phyloP scores from a whole-genome alignment of 176 grass and related monocot species.

The Dactylis glomerata region DNA sequence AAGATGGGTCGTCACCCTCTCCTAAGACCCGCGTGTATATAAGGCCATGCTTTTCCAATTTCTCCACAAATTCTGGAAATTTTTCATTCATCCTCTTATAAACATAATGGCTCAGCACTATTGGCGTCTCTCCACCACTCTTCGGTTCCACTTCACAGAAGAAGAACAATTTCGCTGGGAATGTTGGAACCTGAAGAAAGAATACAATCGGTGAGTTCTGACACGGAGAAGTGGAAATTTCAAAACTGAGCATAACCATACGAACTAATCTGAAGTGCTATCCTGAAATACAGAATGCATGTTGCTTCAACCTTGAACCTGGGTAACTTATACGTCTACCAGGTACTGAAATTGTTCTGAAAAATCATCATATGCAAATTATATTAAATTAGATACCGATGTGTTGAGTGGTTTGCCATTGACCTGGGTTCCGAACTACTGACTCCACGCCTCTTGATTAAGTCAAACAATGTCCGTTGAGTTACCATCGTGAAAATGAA shows the following conservation, averaged over 20 bases:
- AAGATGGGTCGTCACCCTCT: conserved; percentile 88
- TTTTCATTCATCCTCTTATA: conserved; percentile 73
- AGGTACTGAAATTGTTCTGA: not conserved
- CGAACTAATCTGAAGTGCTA: not conserved
- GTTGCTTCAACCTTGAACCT: not conserved
- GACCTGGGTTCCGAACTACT: not conserved
- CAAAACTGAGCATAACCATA: not conserved
- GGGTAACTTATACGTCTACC: not conserved
- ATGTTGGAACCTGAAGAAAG: conserved; percentile 64
- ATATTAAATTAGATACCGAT: not conserved
- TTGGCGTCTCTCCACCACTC: conserved; percentile 74
- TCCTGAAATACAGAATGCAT: not conserved
- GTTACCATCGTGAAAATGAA: not conserved
- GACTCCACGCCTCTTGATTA: not conserved
- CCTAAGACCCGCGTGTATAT: conserved; percentile 80
- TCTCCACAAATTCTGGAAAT: conserved; percentile 72
- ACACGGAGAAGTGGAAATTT: not conserved
- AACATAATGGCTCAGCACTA: conserved; percentile 73
- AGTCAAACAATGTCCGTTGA: not conserved
- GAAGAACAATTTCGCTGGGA: conserved; percentile 85
- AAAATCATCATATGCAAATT: not conserved
- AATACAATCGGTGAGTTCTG: not conserved
- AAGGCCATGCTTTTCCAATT: conserved; percentile 66
- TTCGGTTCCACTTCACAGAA: conserved; percentile 85
- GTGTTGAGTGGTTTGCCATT: not conserved